Evolutionary conservation across 495 filamentous ascomycete genomes (phyloP).

Genomic region (Hypoxylon lienhwacheense): DNA sequence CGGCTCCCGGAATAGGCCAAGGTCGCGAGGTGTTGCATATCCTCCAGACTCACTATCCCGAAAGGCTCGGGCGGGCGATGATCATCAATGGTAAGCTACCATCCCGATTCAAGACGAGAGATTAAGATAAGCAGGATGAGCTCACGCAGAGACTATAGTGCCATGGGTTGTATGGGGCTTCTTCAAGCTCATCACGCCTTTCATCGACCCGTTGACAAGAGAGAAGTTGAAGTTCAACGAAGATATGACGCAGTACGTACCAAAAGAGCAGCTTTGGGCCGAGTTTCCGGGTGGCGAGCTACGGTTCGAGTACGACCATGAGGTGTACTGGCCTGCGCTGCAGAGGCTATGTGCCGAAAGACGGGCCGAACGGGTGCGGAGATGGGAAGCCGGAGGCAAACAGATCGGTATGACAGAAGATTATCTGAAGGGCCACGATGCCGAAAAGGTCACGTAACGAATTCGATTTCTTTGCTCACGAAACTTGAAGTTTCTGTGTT

Average conservation of each 20-base stretch:
- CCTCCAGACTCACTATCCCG: conserved; percentile 91
- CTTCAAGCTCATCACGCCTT: conserved; percentile 92
- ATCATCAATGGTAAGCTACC: conserved; percentile 74
- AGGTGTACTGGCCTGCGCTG: conserved; percentile 85
- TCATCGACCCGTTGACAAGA: conserved; percentile 89
- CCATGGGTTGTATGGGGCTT: conserved; percentile 87
- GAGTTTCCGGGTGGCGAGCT: conserved; percentile 62
- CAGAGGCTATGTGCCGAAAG: conserved; percentile 64
- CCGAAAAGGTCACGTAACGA: conserved; percentile 29
- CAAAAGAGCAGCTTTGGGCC: conserved; percentile 74
- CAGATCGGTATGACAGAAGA: conserved; percentile 80
- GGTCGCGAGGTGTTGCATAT: conserved; percentile 81
- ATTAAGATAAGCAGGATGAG: background rate
- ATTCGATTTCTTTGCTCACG: too few species aligned
- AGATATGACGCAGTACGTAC: conserved; percentile 75
- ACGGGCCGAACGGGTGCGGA: conserved; percentile 57
- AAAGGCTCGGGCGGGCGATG: conserved; percentile 84
- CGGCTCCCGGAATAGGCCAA: conserved; percentile 71
- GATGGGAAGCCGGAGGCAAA: conserved; percentile 80
- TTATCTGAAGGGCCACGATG: conserved; percentile 64
- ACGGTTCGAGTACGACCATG: conserved; percentile 86
- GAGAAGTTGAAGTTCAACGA: conserved; percentile 96
- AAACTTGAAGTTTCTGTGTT: too few species aligned
- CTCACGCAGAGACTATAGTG: conserved; percentile 53
- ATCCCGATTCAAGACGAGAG: too few species aligned